Evolutionary conservation across 139 green algal genomes (phyloP).

Genomic region (Chlamydomonas incerta): DNA sequence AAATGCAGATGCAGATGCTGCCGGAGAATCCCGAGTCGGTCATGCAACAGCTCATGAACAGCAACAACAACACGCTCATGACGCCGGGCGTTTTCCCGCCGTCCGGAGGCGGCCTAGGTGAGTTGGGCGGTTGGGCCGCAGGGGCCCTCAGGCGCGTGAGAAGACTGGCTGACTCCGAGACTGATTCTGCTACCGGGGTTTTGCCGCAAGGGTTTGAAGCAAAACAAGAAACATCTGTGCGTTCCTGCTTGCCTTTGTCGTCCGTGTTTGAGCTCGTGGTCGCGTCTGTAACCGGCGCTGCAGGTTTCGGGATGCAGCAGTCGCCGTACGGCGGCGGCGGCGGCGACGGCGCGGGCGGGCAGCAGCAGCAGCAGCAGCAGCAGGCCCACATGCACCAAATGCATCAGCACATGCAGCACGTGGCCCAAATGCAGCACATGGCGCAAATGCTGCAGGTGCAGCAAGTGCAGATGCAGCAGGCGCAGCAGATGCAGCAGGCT

Average conservation of each 20-base stretch:
- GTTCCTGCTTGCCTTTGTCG: too few species aligned
- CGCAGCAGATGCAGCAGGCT: not conserved
- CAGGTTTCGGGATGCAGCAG: too few species aligned
- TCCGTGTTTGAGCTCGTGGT: too few species aligned
- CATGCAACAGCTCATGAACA: constrained; percentile 23
- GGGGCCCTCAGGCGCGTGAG: too few species aligned
- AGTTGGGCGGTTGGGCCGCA: too few species aligned
- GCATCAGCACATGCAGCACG: not conserved
- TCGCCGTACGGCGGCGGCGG: not conserved
- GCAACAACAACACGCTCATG: not conserved
- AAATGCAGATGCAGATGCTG: not conserved
- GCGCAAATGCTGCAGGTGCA: not conserved
- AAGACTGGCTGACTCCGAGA: too few species aligned
- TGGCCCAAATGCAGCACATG: not conserved
- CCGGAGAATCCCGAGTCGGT: constrained; percentile 4
- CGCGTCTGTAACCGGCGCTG: too few species aligned
- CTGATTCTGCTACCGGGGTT: too few species aligned
- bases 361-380: not conserved
- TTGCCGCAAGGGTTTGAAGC: too few species aligned
- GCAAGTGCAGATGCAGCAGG: not conserved
- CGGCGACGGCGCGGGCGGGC: too few species aligned
- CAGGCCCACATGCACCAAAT: not conserved
- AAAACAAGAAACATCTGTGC: too few species aligned
- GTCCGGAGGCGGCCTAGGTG: not conserved
- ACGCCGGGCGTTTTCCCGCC: not conserved